These are phyloP conservation scores for Apocynum venetum DNA, from an alignment of 257 asterid species.

Conservation along the genomic window DNA sequence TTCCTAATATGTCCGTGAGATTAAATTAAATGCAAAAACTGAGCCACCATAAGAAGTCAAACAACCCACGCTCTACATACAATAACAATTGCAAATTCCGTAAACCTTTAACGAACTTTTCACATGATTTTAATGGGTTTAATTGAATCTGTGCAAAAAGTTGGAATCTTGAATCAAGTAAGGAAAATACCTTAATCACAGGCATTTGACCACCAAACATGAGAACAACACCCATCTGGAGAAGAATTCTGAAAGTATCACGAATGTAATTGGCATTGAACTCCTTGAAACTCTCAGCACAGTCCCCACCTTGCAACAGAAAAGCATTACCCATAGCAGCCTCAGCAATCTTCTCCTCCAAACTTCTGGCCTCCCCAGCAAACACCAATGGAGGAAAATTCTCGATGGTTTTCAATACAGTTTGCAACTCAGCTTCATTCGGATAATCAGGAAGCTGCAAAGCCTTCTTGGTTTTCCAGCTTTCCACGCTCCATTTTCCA, in stretches of 20 bases:
- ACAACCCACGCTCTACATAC: neutral
- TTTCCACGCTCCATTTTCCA: conserved; percentile 46
- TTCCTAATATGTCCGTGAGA: neutral
- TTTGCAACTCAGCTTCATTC: conserved; percentile 46
- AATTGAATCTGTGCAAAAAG: neutral
- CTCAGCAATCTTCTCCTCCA: conserved; percentile 74
- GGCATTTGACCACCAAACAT: conserved; percentile 86
- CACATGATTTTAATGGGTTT: neutral
- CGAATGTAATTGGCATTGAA: conserved; percentile 72
- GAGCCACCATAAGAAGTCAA: neutral
- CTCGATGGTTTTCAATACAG: conserved; percentile 55
- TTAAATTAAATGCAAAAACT: neutral
- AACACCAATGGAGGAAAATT: conserved; percentile 74
- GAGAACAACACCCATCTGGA: conserved; percentile 83
- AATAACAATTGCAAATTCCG: neutral
- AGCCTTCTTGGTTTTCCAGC: conserved; percentile 72
- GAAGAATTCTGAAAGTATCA: conserved; percentile 71
- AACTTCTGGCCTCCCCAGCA: conserved; percentile 79
- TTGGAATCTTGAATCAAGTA: neutral
- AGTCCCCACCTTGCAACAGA: conserved; percentile 83
- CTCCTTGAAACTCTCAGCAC: conserved; percentile 85
- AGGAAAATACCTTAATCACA: conserved; percentile 50
- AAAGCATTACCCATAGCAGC: conserved; percentile 83
- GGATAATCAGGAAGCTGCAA: conserved; percentile 85
- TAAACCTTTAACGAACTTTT: neutral